Percentiles rank a stretch among this genome's conserved stretches.
phyloP scores from a whole-genome alignment of 1,284 basidiomycete genomes.

The Coniophora puteana region DNA sequence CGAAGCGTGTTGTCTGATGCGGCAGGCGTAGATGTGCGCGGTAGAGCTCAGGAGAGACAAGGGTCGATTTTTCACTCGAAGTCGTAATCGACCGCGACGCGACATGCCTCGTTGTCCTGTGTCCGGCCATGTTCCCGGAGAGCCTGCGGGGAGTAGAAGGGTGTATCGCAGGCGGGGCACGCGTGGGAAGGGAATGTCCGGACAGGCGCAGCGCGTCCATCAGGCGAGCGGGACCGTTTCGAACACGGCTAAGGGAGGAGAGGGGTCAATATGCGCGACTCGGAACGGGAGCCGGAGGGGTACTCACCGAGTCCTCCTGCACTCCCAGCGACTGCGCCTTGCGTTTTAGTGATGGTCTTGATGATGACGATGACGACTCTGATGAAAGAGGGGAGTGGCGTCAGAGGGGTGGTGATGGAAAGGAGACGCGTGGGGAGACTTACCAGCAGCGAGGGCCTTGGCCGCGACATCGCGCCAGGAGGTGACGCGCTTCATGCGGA shows the following conservation, averaged over 20 bases:
- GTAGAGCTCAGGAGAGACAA: not conserved
- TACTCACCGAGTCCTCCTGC: constrained; percentile 6
- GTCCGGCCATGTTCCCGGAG: constrained; percentile 56
- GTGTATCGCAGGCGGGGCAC: constrained; percentile 70
- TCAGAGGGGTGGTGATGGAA: constrained; percentile 5
- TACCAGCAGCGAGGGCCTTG: constrained; percentile 26
- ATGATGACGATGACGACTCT: constrained; percentile 15
- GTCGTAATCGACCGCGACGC: constrained; percentile 65
- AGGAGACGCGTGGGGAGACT: constrained; percentile 33
- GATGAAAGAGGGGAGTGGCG: constrained; percentile 4
- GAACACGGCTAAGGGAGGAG: too few species aligned
- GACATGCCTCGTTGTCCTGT: constrained; percentile 60
- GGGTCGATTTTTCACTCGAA: constrained; percentile 51
- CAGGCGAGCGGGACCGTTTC: constrained; percentile 50
- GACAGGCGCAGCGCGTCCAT: constrained; percentile 28
- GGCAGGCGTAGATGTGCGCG: not conserved
- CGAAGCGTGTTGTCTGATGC: too few species aligned
- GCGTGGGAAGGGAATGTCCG: constrained; percentile 33
- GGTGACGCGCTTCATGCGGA: constrained; percentile 54
- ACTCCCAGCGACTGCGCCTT: constrained; percentile 22
- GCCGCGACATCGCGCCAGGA: constrained; percentile 55
- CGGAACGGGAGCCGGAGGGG: constrained; percentile 16
- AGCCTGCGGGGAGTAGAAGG: constrained; percentile 51
- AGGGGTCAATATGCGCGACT: constrained; percentile 49
- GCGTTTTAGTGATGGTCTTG: constrained; percentile 35